Evolutionary conservation across 2,329 filamentous ascomycete genomes (phyloP).

Genomic region (Curvularia spicifera): DNA sequence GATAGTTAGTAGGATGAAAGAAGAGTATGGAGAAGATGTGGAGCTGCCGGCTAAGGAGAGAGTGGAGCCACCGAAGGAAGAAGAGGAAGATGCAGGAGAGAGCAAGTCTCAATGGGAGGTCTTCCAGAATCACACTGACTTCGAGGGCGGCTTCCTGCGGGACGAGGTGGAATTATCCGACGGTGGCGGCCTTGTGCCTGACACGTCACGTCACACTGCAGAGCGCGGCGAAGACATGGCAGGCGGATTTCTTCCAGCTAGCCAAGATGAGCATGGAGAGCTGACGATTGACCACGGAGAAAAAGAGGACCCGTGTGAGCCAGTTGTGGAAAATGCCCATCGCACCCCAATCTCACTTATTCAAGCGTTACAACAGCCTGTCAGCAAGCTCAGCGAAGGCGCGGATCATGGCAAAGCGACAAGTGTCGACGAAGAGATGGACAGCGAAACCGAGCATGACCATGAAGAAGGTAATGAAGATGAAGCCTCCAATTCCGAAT

Average conservation of each 20-base stretch:
- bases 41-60: conserved; percentile 70
- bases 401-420: background rate
- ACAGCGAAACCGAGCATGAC: conserved; percentile 49
- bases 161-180: conserved; percentile 31
- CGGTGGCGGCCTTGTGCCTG: conserved; percentile 20
- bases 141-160: conserved; percentile 53
- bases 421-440: conserved; percentile 3
- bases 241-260: conserved; percentile 48
- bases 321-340: conserved; percentile 21
- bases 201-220: conserved; percentile 18
- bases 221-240: conserved; percentile 36
- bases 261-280: conserved; percentile 42
- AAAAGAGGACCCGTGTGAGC: conserved; percentile 8
- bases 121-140: conserved; percentile 40
- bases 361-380: conserved; percentile 34
- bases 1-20: conserved; percentile 62
- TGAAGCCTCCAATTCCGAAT: conserved; percentile 6
- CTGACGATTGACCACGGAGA: conserved; percentile 46
- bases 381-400: conserved; percentile 6
- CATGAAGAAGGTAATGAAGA: conserved; percentile 35
- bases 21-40: conserved; percentile 42
- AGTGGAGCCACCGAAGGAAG: conserved; percentile 46
- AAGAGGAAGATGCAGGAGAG: conserved; percentile 63
- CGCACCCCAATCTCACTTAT: conserved; percentile 48
- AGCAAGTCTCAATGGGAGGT: conserved; percentile 52